Percentiles rank a stretch among this genome's conserved stretches.
Conservation (phyloP, 139 green algal genomes). For the Astrephomene gubernaculifera region DNA sequence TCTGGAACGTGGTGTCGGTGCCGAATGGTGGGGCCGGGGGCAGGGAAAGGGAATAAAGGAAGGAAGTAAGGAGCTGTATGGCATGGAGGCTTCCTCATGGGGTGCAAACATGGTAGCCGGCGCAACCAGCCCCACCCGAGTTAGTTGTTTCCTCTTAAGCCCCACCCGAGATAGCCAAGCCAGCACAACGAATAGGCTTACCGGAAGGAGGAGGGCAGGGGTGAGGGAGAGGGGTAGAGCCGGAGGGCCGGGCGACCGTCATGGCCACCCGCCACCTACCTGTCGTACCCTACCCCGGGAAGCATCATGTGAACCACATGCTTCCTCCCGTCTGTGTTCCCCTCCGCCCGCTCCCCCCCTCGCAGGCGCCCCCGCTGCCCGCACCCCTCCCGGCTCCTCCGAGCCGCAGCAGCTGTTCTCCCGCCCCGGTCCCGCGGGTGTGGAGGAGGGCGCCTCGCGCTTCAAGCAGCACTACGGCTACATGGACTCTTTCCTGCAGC, state of each 20-base stretch:
- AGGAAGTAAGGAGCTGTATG: neutral
- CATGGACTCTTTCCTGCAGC: constrained; percentile 79
- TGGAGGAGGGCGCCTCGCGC: neutral
- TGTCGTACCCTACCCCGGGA: neutral
- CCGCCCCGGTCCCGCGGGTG: neutral
- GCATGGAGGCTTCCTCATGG: too few species aligned
- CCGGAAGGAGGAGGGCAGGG: too few species aligned
- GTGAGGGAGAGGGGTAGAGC: too few species aligned
- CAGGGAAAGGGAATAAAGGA: constrained; percentile 15
- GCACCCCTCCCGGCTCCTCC: neutral
- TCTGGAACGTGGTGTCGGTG: constrained; percentile 81
- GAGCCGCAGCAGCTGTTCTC: neutral
- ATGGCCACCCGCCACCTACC: neutral
- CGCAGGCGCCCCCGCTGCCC: constrained; percentile 4
- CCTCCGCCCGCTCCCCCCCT: neutral
- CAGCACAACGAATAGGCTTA: too few species aligned
- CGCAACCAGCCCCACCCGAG: too few species aligned
- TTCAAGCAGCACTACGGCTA: constrained; percentile 81
- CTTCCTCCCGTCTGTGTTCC: neutral
- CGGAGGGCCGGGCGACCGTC: too few species aligned
- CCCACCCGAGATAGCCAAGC: too few species aligned
- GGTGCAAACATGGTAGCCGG: too few species aligned
- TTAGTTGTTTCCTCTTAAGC: too few species aligned
- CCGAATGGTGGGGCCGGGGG: constrained; percentile 63
- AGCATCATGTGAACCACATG: neutral